These are phyloP conservation scores for Colletotrichum agaves DNA, from an alignment of 2,329 filamentous ascomycete species.

Conservation along the genomic window DNA sequence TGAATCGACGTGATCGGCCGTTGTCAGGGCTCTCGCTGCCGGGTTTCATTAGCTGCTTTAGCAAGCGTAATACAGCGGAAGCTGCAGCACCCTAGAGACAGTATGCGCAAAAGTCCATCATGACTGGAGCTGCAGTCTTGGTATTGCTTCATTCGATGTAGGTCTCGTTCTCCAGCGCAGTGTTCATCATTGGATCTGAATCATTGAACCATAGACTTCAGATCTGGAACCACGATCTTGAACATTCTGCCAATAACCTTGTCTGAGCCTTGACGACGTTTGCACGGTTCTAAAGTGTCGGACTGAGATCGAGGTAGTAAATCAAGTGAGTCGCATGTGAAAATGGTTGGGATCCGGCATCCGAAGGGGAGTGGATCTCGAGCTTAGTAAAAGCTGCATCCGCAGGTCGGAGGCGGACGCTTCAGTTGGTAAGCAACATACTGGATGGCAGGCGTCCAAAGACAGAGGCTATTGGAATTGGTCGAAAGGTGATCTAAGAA, in stretches of 20 bases:
- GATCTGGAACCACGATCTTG: constrained; percentile 1
- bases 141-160: background rate
- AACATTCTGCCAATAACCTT: background rate
- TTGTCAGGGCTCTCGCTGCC: constrained; percentile 25
- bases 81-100: constrained; percentile 10
- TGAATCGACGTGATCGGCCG: constrained; percentile 37
- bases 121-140: background rate
- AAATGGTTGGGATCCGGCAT: constrained; percentile 4
- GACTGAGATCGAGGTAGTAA: background rate
- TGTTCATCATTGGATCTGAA: constrained; percentile 6
- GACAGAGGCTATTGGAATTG: background rate
- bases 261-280: too few relatives aligned
- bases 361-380: background rate
- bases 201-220: background rate
- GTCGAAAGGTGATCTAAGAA: background rate
- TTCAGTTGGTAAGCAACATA: constrained; percentile 12
- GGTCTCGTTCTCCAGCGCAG: background rate
- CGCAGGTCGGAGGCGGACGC: background rate
- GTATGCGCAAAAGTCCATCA: background rate
- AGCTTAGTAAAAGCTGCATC: background rate
- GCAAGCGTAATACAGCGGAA: constrained; percentile 16
- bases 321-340: background rate
- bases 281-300: background rate
- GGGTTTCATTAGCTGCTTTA: constrained; percentile 22
- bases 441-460: constrained; percentile 12